Evolutionary conservation across 2,329 filamentous ascomycete species (phyloP), one percentile per base, ranked within the genome.

Genomic region (Talaromyces sp.): DNA sequence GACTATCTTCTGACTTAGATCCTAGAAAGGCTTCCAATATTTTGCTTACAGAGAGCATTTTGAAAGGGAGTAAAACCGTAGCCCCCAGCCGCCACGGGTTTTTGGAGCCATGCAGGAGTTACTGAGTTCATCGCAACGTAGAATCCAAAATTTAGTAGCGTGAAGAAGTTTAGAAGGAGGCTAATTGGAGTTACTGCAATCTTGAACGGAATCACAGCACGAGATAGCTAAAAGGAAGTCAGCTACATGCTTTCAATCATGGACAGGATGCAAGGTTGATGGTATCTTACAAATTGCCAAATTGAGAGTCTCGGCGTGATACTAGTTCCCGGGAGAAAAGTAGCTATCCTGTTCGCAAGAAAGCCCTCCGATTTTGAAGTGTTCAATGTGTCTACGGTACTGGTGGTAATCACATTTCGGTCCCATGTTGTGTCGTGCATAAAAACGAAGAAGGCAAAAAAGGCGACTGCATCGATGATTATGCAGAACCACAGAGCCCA

Each of bases 41-140:
- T 50, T 35, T 37, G 35, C 59, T 61, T 61, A 61, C 59, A 61
- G 50, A 54, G 48, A 42, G 59, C 50, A 18, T 35, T 61, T 37
- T 56, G 37, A 21, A 44, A 54, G 25, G 59, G 25, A 5, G 35
- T 56, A 35, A 61, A 61, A 28, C 59, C 50, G 23, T 61, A 61
- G 3, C 59, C 59, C 12, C 59, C 50, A 33, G 35, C 44, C 18
- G 50, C 59, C 3, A 37, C 48, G 6, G 59, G 31, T 44, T 35
- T 46, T 50, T 61, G 59, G 25, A 61, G 48, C 50, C 50, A 61
- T 28, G 37, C 59, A 28, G 35, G 48, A 35, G 52, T 33, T 16
- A 55, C 21, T 7, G 59, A 55, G 28, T 61, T 61, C 48, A 61
- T 52, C 21, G 46, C 50, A n/a, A 61, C 59, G 40, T 55, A 61